A percentile compares a stretch with the other conserved stretches of the same genome.
phyloP scores from a whole-genome alignment of 768 basidiomycete genomes.

The Melanogaster broomeanus region DNA sequence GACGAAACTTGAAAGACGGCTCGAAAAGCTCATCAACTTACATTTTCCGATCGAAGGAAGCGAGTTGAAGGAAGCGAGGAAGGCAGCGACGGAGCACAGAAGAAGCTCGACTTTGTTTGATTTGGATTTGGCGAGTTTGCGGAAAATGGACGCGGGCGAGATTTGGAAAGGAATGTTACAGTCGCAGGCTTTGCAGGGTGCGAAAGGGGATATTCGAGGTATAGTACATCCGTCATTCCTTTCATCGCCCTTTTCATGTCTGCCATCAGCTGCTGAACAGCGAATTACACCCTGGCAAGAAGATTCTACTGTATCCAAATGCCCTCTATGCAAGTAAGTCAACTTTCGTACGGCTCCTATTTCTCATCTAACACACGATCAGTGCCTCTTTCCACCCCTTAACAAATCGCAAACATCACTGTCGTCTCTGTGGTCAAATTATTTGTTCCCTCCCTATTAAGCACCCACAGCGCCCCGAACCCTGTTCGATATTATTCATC shows the following conservation, averaged over 20 bases:
- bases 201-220: conserved; percentile 74
- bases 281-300: conserved; percentile 94
- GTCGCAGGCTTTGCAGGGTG: conserved; percentile 41
- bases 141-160: conserved; percentile 64
- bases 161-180: conserved; percentile 68
- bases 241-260: conserved; percentile 1
- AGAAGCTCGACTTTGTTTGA: conserved; percentile 77
- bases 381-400: conserved; percentile 82
- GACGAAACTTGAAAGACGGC: conserved; percentile 78
- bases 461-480: conserved; percentile 59
- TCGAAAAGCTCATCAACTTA: conserved; percentile 82
- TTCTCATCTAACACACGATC: conserved; percentile 9
- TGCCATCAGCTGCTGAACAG: conserved; percentile 72
- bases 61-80: conserved; percentile 11
- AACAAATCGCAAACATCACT: conserved; percentile 95
- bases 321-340: conserved; percentile 82
- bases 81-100: conserved; percentile 24
- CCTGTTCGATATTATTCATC: conserved; percentile 82
- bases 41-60: conserved; percentile 53
- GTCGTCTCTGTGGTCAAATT: conserved; percentile 89
- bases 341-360: not conserved
- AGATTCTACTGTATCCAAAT: conserved; percentile 73
- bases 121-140: conserved; percentile 56
- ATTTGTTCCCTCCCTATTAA: conserved; percentile 88
- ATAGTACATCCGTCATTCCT: conserved; percentile 5